phyloP scores from a whole-genome alignment of 371 early-diverging fungal genomes.

The Syncephalis plumigaleata region DNA sequence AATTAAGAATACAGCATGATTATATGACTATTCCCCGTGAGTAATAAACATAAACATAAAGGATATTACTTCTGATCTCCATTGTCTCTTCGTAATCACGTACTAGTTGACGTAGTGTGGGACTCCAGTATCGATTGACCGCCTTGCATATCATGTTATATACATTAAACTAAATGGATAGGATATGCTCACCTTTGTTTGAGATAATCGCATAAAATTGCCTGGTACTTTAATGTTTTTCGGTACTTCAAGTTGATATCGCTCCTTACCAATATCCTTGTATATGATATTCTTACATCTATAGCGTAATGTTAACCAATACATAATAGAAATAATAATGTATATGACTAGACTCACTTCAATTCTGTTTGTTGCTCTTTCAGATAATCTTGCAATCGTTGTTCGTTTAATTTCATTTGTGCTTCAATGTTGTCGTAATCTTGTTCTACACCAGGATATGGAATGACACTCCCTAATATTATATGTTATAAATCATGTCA shows the following conservation, averaged over 20 bases:
- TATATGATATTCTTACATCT: conserved; percentile 39
- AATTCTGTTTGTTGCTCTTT: conserved; percentile 34
- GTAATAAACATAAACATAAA: too few relatives aligned
- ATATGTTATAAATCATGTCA: conserved; percentile 10
- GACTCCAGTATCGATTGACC: conserved; percentile 76
- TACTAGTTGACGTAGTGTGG: conserved; percentile 42
- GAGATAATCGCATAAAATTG: conserved; percentile 60
- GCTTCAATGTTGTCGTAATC: conserved; percentile 50
- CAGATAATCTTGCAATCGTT: conserved; percentile 44
- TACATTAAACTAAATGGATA: background rate
- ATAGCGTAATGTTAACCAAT: background rate
- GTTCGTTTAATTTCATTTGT: conserved; percentile 31
- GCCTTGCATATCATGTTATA: conserved; percentile 20
- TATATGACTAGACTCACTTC: conserved; percentile 14
- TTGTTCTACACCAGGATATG: conserved; percentile 52
- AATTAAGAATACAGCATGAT: too few relatives aligned
- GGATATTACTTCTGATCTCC: conserved; percentile 56
- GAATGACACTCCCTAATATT: conserved; percentile 36
- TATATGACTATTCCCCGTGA: too few relatives aligned
- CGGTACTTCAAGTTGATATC: conserved; percentile 87
- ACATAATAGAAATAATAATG: background rate
- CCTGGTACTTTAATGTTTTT: conserved; percentile 53
- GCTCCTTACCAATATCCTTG: conserved; percentile 88
- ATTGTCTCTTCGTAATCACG: conserved; percentile 58
- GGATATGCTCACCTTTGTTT: conserved; percentile 38